A percentile compares a stretch with the other conserved stretches of the same genome.
Conservation (phyloP, 2,329 filamentous ascomycete species). For the Penicillium sp. region DNA sequence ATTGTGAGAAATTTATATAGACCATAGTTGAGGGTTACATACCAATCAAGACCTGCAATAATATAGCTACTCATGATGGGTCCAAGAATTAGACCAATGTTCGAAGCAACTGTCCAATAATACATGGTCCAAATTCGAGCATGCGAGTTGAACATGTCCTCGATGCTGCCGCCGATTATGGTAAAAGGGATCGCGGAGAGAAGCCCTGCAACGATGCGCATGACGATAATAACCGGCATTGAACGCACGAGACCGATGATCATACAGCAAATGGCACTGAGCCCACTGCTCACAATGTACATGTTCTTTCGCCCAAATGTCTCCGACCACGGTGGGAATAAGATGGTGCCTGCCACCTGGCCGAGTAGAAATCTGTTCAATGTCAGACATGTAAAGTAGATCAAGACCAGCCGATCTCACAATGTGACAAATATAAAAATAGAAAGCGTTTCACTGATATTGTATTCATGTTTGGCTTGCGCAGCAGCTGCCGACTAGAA, state of each 20-base stretch:
- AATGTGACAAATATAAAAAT: conserved; percentile 35
- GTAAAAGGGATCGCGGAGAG: conserved; percentile 50
- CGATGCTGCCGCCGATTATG: conserved; percentile 49
- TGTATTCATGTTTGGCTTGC: conserved; percentile 28
- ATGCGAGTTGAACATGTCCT: conserved; percentile 50
- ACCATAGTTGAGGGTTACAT: neutral
- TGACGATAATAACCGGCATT: conserved; percentile 39
- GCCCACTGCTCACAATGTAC: conserved; percentile 31
- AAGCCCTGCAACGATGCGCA: conserved; percentile 46
- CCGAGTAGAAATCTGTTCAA: conserved; percentile 34
- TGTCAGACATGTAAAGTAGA: neutral
- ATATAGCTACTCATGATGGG: conserved; percentile 48
- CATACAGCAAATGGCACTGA: conserved; percentile 35
- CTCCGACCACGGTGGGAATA: conserved; percentile 40
- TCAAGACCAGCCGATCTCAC: conserved; percentile 14
- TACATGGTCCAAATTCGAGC: conserved; percentile 50
- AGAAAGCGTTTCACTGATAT: conserved; percentile 24
- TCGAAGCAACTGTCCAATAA: conserved; percentile 46
- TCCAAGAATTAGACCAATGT: conserved; percentile 45
- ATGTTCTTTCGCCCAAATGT: conserved; percentile 39
- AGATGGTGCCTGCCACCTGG: conserved; percentile 33
- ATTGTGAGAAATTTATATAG: neutral
- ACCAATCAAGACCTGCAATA: conserved; percentile 40
- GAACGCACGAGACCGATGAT: conserved; percentile 40
- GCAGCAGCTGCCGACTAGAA: conserved; percentile 31